Evolutionary conservation across 805 yeast species (phyloP).

Genomic region (Starmerella vaccinii): DNA sequence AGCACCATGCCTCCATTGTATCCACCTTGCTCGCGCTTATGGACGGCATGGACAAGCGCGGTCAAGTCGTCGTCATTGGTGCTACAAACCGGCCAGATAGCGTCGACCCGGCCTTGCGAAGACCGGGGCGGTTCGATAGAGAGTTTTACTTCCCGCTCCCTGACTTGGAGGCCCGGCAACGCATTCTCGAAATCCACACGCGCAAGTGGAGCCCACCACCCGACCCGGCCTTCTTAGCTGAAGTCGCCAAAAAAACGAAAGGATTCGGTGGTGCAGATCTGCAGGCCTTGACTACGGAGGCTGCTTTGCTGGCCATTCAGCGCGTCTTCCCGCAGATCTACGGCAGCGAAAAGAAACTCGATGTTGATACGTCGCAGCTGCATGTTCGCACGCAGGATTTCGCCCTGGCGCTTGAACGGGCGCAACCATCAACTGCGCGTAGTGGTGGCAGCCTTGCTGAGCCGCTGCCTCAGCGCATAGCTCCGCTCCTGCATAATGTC

Average conservation of each 20-base stretch:
- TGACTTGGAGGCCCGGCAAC: slow-evolving; percentile 62
- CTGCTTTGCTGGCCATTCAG: slow-evolving; percentile 86
- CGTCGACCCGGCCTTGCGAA: slow-evolving; percentile 91
- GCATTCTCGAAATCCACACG: slow-evolving; percentile 77
- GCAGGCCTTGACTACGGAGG: slow-evolving; percentile 88
- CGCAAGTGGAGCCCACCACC: slow-evolving; percentile 77
- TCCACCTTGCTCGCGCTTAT: slow-evolving; percentile 87
- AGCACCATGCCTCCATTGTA: slow-evolving; percentile 94
- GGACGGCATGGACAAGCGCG: slow-evolving; percentile 99
- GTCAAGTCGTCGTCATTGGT: slow-evolving; percentile 95
- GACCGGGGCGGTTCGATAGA: slow-evolving; percentile 96
- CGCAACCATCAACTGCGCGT: slow-evolving; percentile 86
- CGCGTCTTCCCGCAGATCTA: slow-evolving; percentile 90
- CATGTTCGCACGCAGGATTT: slow-evolving; percentile 74
- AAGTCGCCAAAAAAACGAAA: slow-evolving; percentile 70
- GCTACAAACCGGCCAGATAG: slow-evolving; percentile 98
- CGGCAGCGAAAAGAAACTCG: slow-evolving; percentile 57
- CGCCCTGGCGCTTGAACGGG: slow-evolving; percentile 71
- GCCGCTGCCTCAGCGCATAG: slow-evolving; percentile 66
- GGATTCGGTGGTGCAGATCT: slow-evolving; percentile 98
- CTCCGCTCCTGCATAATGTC: slow-evolving; percentile 49
- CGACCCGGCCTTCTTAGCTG: slow-evolving; percentile 44
- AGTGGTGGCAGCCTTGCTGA: slow-evolving; percentile 53
- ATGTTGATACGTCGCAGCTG: slow-evolving; percentile 60
- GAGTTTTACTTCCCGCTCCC: slow-evolving; percentile 96